Conservation (phyloP, 768 basidiomycete species). For the Serendipita sp. region DNA sequence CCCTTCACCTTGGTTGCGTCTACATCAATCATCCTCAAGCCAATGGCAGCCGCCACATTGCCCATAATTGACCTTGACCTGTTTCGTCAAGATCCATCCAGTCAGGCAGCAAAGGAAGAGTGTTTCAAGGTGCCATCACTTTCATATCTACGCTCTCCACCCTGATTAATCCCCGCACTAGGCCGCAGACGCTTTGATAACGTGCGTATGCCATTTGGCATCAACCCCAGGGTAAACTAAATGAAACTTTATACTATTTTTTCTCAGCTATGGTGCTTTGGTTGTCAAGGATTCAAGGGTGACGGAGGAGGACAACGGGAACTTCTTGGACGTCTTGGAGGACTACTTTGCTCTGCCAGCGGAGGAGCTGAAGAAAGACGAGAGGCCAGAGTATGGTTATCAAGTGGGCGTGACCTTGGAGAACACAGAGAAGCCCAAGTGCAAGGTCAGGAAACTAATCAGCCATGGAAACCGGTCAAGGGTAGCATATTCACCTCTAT, state of each 20-base stretch:
- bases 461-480: background rate
- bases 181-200: conserved; percentile 69
- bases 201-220: conserved; percentile 9
- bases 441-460: conserved; percentile 31
- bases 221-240: background rate
- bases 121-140: conserved; percentile 39
- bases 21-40: background rate
- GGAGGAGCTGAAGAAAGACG: conserved; percentile 49
- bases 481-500: background rate
- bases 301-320: conserved; percentile 60
- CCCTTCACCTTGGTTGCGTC: background rate
- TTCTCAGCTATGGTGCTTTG: conserved; percentile 55
- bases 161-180: conserved; percentile 17
- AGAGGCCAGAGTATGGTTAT: conserved; percentile 73
- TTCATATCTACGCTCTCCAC: conserved; percentile 1
- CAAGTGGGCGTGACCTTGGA: conserved; percentile 93
- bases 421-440: conserved; percentile 85
- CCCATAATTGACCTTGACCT: conserved; percentile 68
- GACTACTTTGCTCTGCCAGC: conserved; percentile 78
- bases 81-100: conserved; percentile 33
- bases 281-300: conserved; percentile 76
- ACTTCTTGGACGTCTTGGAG: conserved; percentile 79
- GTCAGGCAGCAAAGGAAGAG: conserved; percentile 38
- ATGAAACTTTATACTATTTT: background rate
- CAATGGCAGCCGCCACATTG: conserved; percentile 20